Evolutionary conservation across 257 asterid species (phyloP).

Genomic region (Przewalskia tangutica): DNA sequence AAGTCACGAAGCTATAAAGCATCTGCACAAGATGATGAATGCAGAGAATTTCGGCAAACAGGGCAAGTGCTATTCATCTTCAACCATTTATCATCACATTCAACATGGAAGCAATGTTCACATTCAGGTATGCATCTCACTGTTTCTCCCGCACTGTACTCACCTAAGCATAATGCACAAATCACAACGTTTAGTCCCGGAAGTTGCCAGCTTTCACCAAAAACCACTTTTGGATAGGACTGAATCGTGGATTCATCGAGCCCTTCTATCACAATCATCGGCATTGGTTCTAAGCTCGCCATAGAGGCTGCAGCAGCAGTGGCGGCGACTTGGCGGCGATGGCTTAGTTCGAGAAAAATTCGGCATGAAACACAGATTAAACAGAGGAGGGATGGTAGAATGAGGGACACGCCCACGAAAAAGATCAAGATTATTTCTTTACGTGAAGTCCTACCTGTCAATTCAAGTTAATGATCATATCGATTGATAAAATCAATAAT

Average conservation of each 20-base stretch:
- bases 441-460: neutral
- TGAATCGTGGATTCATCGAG: constrained; percentile 19
- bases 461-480: neutral
- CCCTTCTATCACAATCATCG: neutral
- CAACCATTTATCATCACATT: constrained; percentile 31
- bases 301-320: neutral
- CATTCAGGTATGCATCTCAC: constrained; percentile 30
- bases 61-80: constrained; percentile 23
- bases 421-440: neutral
- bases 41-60: constrained; percentile 22
- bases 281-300: neutral
- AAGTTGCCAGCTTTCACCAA: constrained; percentile 18
- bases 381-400: neutral
- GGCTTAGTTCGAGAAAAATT: neutral
- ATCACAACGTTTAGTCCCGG: constrained; percentile 10
- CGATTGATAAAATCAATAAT: neutral
- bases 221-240: constrained; percentile 11
- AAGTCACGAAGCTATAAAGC: neutral
- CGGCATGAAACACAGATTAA: neutral
- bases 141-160: constrained; percentile 23
- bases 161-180: constrained; percentile 32
- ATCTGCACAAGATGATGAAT: neutral
- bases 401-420: neutral
- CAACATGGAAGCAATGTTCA: constrained; percentile 31
- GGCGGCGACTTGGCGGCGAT: neutral